Percentiles rank a stretch among this genome's conserved stretches.
Evolutionary conservation across 1,284 basidiomycete genomes (phyloP).

Genomic region (Uromyces viciae-fabae): DNA sequence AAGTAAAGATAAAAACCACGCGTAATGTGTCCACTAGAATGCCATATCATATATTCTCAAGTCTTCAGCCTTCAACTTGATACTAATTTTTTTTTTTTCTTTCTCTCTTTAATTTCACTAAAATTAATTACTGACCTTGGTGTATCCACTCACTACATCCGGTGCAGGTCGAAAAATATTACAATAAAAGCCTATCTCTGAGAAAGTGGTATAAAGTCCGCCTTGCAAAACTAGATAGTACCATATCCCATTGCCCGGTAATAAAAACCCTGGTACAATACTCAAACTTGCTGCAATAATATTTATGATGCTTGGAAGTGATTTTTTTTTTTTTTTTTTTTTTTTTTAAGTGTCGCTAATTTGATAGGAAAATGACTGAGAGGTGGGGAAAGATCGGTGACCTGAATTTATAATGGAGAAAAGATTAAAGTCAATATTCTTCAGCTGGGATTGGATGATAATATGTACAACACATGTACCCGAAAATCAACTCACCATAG

Average conservation of each 20-base stretch:
- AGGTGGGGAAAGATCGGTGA: slow-evolving; percentile 31
- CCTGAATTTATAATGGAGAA: slow-evolving; percentile 12
- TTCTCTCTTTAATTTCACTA: not conserved
- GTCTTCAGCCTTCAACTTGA: too few species aligned
- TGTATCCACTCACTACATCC: slow-evolving; percentile 44
- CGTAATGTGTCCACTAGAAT: slow-evolving; percentile 42
- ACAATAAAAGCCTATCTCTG: slow-evolving; percentile 43
- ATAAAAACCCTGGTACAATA: slow-evolving; percentile 35
- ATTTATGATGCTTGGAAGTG: too few species aligned
- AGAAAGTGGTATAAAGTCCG: slow-evolving; percentile 37
- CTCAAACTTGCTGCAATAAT: too few species aligned
- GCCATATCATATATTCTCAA: too few species aligned
- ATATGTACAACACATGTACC: too few species aligned
- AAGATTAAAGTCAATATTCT: too few species aligned
- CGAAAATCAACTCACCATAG: not conserved
- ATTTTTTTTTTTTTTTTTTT: slow-evolving; percentile 5
- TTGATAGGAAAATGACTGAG: not conserved
- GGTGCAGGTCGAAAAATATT: slow-evolving; percentile 40
- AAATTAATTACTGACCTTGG: slow-evolving; percentile 5
- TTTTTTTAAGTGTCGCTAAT: not conserved
- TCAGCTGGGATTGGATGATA: too few species aligned
- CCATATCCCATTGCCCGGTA: slow-evolving; percentile 39
- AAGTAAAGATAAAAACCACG: slow-evolving; percentile 36
- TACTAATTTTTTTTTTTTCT: not conserved
- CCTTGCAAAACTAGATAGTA: slow-evolving; percentile 37